Percentiles rank a stretch among this genome's conserved stretches.
phyloP scores from a whole-genome alignment of 306 rosid genomes.

The Pterocarpus santalinus region DNA sequence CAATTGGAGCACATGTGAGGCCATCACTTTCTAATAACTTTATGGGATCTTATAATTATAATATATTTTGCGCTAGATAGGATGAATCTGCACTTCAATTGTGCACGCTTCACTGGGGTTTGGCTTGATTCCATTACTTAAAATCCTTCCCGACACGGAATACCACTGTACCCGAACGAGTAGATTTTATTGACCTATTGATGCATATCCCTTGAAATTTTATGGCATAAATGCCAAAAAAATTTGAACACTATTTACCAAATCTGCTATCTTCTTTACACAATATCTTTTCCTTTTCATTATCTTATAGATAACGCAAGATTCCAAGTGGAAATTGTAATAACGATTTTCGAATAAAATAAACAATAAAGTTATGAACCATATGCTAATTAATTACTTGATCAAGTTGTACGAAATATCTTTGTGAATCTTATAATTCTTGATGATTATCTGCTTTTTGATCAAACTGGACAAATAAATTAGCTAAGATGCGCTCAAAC shows the following conservation, averaged over 20 bases:
- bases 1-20: conserved; percentile 52
- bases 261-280: conserved; percentile 12
- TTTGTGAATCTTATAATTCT: too few species aligned
- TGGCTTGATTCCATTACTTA: conserved; percentile 36
- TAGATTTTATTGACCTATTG: too few species aligned
- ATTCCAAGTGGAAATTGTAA: too few species aligned
- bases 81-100: conserved; percentile 43
- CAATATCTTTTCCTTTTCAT: conserved; percentile 27
- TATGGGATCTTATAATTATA: not conserved
- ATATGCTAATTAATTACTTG: too few species aligned
- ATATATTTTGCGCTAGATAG: conserved; percentile 17
- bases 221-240: too few species aligned
- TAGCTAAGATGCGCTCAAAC: too few species aligned
- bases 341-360: not conserved
- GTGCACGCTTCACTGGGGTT: conserved; percentile 39
- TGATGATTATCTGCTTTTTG: too few species aligned
- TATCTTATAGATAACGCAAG: conserved; percentile 37
- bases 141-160: conserved; percentile 21
- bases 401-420: too few species aligned
- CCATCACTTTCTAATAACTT: conserved; percentile 37
- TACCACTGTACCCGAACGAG: conserved; percentile 14
- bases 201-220: too few species aligned
- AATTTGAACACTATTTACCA: conserved; percentile 6
- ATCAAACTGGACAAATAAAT: too few species aligned
- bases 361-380: too few species aligned